phyloP scores from a whole-genome alignment of 139 green algal species.

The Chlamydomonas eustigma region DNA sequence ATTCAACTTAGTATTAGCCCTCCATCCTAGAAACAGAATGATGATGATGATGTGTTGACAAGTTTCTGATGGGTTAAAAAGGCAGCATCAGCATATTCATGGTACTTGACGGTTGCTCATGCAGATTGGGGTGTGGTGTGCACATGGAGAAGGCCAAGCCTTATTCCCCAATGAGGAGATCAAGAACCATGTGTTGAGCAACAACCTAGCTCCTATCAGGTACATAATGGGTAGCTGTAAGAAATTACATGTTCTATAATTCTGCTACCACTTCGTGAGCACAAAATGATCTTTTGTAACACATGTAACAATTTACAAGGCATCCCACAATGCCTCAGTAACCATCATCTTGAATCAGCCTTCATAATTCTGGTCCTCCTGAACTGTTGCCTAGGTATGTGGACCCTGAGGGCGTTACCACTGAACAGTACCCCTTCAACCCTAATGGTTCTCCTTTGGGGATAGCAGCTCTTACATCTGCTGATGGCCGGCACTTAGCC shows the following conservation, averaged over 20 bases:
- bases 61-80: too few species aligned
- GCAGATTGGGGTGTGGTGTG: slow-evolving; percentile 94
- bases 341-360: background rate
- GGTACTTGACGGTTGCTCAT: too few species aligned
- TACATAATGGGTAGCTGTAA: too few species aligned
- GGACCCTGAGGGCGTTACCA: slow-evolving; percentile 58
- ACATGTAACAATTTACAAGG: background rate
- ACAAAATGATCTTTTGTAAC: too few species aligned
- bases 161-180: slow-evolving; percentile 85
- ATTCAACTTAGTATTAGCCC: too few species aligned
- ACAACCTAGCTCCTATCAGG: slow-evolving; percentile 77
- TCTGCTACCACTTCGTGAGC: too few species aligned
- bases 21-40: too few species aligned
- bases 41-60: too few species aligned
- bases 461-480: slow-evolving; percentile 89
- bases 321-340: background rate
- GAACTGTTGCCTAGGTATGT: too few species aligned
- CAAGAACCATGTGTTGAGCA: slow-evolving; percentile 49
- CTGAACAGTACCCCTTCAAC: slow-evolving; percentile 93
- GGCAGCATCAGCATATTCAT: too few species aligned
- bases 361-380: slow-evolving; percentile 34
- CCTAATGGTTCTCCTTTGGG: slow-evolving; percentile 93
- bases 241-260: background rate
- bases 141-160: slow-evolving; percentile 92
- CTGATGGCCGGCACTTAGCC: slow-evolving; percentile 91